phyloP scores from a whole-genome alignment of 2,329 filamentous ascomycete species.

The Albophoma yamanashiensis region DNA sequence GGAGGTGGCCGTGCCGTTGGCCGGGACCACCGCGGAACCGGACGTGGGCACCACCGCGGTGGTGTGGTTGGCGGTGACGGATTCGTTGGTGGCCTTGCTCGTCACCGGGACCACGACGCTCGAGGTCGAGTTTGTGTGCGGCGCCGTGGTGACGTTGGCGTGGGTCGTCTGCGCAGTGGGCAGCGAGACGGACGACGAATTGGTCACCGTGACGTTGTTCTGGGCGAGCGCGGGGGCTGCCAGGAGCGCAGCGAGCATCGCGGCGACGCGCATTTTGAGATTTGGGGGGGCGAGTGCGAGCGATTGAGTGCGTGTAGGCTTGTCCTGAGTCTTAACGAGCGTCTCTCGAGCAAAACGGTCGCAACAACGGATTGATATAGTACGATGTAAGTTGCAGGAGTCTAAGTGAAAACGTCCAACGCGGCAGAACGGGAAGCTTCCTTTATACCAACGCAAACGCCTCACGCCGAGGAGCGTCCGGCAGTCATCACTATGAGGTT shows the following conservation, averaged over 20 bases:
- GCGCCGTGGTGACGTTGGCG: background rate
- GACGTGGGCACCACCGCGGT: background rate
- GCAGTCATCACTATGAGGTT: background rate
- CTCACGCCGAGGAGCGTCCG: background rate
- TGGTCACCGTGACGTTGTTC: background rate
- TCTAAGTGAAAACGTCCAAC: too few species aligned
- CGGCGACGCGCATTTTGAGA: conserved; percentile 10
- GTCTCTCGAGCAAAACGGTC: background rate
- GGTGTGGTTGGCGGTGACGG: background rate
- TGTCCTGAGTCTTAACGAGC: background rate
- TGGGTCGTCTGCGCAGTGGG: background rate
- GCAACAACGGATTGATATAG: background rate
- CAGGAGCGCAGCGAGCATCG: conserved; percentile 7
- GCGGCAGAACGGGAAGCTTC: background rate
- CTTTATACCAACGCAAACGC: background rate
- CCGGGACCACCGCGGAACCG: too few species aligned
- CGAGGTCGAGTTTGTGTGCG: background rate
- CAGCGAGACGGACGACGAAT: background rate
- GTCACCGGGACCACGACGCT: background rate
- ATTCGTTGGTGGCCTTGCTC: background rate
- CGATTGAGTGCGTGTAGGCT: background rate
- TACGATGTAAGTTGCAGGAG: background rate
- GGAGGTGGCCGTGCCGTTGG: background rate
- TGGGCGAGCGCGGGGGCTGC: conserved; percentile 5
- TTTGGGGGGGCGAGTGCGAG: background rate